Conservation (phyloP, 2,329 filamentous ascomycete species). For the Hymenoscyphus salicellus region DNA sequence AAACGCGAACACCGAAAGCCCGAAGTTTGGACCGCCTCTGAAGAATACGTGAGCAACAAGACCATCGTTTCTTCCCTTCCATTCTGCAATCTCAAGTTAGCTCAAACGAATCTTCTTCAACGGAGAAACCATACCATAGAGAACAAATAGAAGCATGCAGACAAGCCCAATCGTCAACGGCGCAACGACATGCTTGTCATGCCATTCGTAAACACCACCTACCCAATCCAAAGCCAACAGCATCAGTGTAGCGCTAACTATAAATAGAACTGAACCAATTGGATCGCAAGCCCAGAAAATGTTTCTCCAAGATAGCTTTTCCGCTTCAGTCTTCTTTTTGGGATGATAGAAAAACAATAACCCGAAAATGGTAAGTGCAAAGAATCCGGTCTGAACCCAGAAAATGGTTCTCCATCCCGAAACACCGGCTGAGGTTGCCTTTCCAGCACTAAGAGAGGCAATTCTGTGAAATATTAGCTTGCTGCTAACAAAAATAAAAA, state of each 20-base stretch:
- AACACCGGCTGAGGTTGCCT: slow-evolving; percentile 46
- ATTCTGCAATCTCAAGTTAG: slow-evolving; percentile 41
- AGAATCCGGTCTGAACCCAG: slow-evolving; percentile 56
- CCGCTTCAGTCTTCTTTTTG: slow-evolving; percentile 37
- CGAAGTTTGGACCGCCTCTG: slow-evolving; percentile 51
- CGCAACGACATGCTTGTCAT: slow-evolving; percentile 31
- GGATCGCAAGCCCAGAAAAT: slow-evolving; percentile 49
- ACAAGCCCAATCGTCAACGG: slow-evolving; percentile 35
- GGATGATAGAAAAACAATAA: slow-evolving; percentile 50
- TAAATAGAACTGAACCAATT: slow-evolving; percentile 45
- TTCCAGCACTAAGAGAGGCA: slow-evolving; percentile 46
- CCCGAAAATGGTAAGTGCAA: slow-evolving; percentile 45
- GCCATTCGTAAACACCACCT: slow-evolving; percentile 41
- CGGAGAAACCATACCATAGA: slow-evolving; percentile 36
- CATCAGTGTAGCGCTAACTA: slow-evolving; percentile 43
- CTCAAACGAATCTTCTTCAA: not conserved
- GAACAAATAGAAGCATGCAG: slow-evolving; percentile 33
- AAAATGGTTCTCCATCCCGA: slow-evolving; percentile 56
- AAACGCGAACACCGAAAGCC: slow-evolving; percentile 53
- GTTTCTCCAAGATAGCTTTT: slow-evolving; percentile 40
- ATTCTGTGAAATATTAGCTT: not conserved
- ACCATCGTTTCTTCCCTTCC: slow-evolving; percentile 53
- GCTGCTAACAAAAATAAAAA: not conserved
- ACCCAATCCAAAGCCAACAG: slow-evolving; percentile 48
- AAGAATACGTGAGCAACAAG: slow-evolving; percentile 57